Base-by-base conservation (phyloP, 345 rosid genomes). In the Moringa oleifera region DNA sequence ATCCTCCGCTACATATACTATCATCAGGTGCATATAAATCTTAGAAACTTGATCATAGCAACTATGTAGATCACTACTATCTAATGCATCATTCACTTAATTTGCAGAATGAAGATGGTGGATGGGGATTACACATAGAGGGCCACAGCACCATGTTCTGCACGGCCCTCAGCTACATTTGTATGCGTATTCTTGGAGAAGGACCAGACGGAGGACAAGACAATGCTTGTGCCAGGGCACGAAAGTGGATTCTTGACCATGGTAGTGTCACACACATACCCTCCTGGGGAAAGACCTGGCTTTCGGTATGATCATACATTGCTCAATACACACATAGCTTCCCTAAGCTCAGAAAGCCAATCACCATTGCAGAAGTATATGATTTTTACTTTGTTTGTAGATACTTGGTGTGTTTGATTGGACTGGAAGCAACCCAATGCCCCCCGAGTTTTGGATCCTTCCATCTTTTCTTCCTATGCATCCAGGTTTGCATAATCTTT, bases 401-500 rank as follows among this genome's bases (percentile, higher is more conserved):
- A 62, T 78, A 13, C 71, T 61, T 12, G 90, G 90, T 51, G 64
- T 74, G 11, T 85, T 58, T 70, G 87, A 85, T 24, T 85, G 87
- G 87, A 68, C 75, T 25, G 90, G 90, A 52, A 22, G 68, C 60
- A 81, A 85, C 61, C 89, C 90, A 9, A 82, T 85, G 90, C 90
- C 90, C 58, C 90, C 90, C 0, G 90, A 85, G 71, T 82, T 85
- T 62, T 85, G 87, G 87, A 67, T 79, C 21, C 74, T 85, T 62
- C 90, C 90, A 60, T 72, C 85, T 1, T 77, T 63, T 64, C 79
- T 76, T 68, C 81, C 79, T 65, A 63, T 84, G 75, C 83, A 78
- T 68, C 89, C 86, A 71, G 80, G 89, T 81, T 63, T 52, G 21
- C 53, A 22, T 21, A 28, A 21, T 24, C 22, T 28, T 31, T 21